A percentile compares a stretch with the other conserved stretches of the same genome.
phyloP scores from a whole-genome alignment of 2,329 filamentous ascomycete genomes.

The Penicillium sp. region DNA sequence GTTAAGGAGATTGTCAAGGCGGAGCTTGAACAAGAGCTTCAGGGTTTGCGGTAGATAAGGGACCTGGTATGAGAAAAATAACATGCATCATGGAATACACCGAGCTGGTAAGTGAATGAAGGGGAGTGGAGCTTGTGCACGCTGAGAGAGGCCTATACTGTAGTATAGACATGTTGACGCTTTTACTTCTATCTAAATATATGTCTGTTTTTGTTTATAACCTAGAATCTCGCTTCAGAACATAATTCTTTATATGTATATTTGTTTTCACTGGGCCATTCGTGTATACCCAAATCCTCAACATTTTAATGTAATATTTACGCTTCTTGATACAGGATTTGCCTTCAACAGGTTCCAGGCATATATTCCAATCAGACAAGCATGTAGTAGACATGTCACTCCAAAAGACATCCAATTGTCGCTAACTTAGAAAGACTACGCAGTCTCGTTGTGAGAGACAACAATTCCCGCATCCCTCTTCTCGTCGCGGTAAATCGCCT shows the following conservation, averaged over 20 bases:
- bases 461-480: slow-evolving; percentile 2
- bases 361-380: neutral
- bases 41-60: neutral
- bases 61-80: neutral
- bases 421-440: neutral
- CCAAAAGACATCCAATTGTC: neutral
- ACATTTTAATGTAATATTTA: neutral
- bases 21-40: neutral
- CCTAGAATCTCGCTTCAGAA: neutral
- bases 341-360: neutral
- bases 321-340: neutral
- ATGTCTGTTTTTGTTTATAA: neutral
- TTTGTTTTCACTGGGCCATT: neutral
- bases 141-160: neutral
- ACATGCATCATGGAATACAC: too few species aligned
- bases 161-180: neutral
- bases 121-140: neutral
- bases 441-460: slow-evolving; percentile 1
- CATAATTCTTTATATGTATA: neutral
- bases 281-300: neutral
- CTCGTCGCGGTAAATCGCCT: slow-evolving; percentile 3
- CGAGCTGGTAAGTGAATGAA: neutral
- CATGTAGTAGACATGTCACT: neutral
- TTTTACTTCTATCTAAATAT: neutral
- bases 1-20: slow-evolving; percentile 2